Evolutionary conservation across 2,329 filamentous ascomycete species (phyloP), one percentile per base, ranked within the genome.

Genomic region (Colletotrichum destructivum): DNA sequence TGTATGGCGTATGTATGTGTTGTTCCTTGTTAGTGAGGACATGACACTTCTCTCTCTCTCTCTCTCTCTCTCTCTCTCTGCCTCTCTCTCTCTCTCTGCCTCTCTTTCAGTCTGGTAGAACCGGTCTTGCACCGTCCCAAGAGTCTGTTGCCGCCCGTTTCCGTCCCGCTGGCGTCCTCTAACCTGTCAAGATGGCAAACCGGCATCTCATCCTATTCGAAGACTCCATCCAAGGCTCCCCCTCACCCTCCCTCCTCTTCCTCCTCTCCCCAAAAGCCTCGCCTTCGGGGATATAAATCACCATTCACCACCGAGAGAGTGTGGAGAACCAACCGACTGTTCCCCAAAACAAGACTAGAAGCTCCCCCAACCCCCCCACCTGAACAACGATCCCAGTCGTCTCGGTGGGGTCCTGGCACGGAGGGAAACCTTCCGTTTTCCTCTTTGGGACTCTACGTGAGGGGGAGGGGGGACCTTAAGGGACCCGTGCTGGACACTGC

Each of bases 251-350:
- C 8, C 31, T 35, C 31, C 31, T 35, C 31, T 6, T 35, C 31
- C 8, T 35, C 31, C 31, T 11, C 31, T 35, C 31, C 51, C 54
- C 46, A 49, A 40, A 49, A 47, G 42, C 55, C 63, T 68, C 57
- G 3, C 38, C 63, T 21, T 59, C 63, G 68, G 68, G 42, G 60
- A 62, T 71, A 71, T 71, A 71, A 57, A 71, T 67, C 57, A 57
- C 68, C 68, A 62, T 55, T 56, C 56, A 66, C 68, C 56, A 62
- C 57, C 64, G 23, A 12, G n/a, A 9, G 11, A 35, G 47, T 69
- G 69, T 57, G 42, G 64, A 60, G 35, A 47, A 59, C 31, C 31
- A 11, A 21, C 21, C 38, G 11, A 15, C 18, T 12, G 26, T 69
- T 63, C 69, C 69, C 69, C 64, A 68, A 68, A 68, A 21, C 7